Base-by-base conservation (phyloP, 73 alveolate genomes). In the Uronychia setigera region DNA sequence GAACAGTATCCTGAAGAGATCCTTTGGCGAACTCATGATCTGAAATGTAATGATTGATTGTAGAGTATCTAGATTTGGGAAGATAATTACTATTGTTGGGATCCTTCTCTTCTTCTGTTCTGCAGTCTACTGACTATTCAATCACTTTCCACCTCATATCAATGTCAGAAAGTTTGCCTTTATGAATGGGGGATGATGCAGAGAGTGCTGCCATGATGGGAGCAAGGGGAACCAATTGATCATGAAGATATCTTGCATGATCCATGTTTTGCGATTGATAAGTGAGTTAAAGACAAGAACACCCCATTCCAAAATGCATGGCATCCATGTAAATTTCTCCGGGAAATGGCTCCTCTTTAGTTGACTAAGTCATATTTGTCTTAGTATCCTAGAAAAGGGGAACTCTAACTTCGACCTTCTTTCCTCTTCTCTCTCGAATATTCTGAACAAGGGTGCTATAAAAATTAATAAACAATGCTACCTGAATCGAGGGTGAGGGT, bases 401-500 rank as follows among this genome's bases (percentile, higher is more conserved):
- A 9, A 96, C 94, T 90, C 89, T 85, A 59, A 97, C 95, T 34
- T 93, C 94, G 0, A 97, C 99, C 77, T 96, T 95, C 87, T 93
- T 84, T 58, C 97, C 96, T 95, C 99, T 93, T 82, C 99, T 89
- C 59, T 81, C 78, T 81, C 99, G 84, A 33, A 96, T 95, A 75
- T 92, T 93, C 81, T 88, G 80, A 78, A 98, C 89, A 26, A 97
- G 87, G 19, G 97, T 93, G 26, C 98, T 46, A 19, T 19, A 19
- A n/a, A n/a, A 19, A 46, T 46, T 5, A 46, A 5, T 19, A 5
- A 19, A 46, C 5, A 11, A 19, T 11, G n/a, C n/a, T 46, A 46
- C 67, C 67, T 91, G 90, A 96, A 97, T 46, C 99, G 58, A 9
- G 99, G 99, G 88, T 97, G 99, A 77, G 98, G 98, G 90, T 96